Evolutionary conservation across 2,329 filamentous ascomycete genomes (phyloP), one percentile per base, ranked within the genome.

Genomic region (Macrophomina pseudophaseolina): DNA sequence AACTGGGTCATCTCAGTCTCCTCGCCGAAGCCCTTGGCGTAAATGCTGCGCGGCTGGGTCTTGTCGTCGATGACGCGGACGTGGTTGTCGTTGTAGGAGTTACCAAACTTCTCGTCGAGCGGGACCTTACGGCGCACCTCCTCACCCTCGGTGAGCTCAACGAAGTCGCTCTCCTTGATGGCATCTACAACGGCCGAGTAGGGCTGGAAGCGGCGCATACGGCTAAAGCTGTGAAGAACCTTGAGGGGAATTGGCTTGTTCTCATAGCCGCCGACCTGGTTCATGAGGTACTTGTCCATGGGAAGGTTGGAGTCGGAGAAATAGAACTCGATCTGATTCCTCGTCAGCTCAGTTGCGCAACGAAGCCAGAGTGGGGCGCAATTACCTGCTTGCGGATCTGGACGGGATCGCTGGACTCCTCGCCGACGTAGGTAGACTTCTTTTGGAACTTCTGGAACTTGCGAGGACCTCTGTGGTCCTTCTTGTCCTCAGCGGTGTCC

Each of bases 201-300:
- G 49, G 93, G 92, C 81, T 95, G 89, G 87, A 98, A 99, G 74
- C 90, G 91, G 71, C 89, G 90, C 96, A 99, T 99, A 78, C 96
- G 93, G 82, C 94, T 94, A 86, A 99, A 99, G 62, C 83, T 89
- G 84, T 90, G 88, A 71, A 99, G 88, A 69, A 89, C 86, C 74
- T 89, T 89, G 71, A 99, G 84, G 28, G 89, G 83, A 44, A 99
- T 89, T 51, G 94, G 86, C 78, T 91, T 90, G 84, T 97, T 97
- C 74, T 90, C 86, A 70, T 87, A 84, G 66, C 94, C 94, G 46
- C 89, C 90, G 65, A 92, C 91, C 74, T 89, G 85, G 70, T 88
- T 85, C 83, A 93, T 91, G 72, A 99, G 86, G 82, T 92, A 97
- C 78, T 93, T 91, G 81, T 99, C 96, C 74, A 88, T 89, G 62